Evolutionary conservation across 129 eudicot species (phyloP).

Genomic region (Chrysanthemum lavandulifolium): DNA sequence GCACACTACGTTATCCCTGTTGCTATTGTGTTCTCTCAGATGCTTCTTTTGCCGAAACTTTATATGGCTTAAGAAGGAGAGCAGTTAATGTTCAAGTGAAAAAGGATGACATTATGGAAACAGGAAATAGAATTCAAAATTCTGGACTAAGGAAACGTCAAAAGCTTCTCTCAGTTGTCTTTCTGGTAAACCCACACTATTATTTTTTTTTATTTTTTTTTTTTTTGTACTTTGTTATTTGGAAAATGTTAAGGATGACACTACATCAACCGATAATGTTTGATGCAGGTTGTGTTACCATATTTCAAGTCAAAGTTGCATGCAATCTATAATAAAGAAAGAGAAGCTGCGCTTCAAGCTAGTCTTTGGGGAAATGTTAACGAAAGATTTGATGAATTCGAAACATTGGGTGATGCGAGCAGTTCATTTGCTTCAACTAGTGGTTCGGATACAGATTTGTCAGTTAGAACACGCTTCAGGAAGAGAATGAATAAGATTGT

Average conservation of each 20-base stretch:
- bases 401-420: constrained; percentile 43
- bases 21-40: constrained; percentile 49
- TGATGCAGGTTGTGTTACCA: constrained; percentile 86
- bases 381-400: constrained; percentile 62
- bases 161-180: constrained; percentile 90
- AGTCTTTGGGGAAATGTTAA: constrained; percentile 91
- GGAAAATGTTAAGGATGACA: constrained; percentile 5
- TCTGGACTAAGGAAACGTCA: constrained; percentile 72
- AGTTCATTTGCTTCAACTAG: constrained; percentile 55
- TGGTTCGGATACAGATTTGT: constrained; percentile 44
- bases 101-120: constrained; percentile 36
- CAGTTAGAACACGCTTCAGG: constrained; percentile 48
- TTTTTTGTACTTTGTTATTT: not conserved
- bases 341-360: constrained; percentile 99
- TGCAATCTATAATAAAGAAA: constrained; percentile 74
- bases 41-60: constrained; percentile 97
- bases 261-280: not conserved
- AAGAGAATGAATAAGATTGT: constrained; percentile 60
- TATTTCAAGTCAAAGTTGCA: constrained; percentile 91
- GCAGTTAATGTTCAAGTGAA: constrained; percentile 54
- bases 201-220: not conserved
- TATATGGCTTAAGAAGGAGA: constrained; percentile 93
- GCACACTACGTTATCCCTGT: not conserved
- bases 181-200: constrained; percentile 54
- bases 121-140: constrained; percentile 50